These are phyloP conservation scores for Boletellus emodensis DNA, from an alignment of 768 basidiomycete genomes.

Conservation along the genomic window DNA sequence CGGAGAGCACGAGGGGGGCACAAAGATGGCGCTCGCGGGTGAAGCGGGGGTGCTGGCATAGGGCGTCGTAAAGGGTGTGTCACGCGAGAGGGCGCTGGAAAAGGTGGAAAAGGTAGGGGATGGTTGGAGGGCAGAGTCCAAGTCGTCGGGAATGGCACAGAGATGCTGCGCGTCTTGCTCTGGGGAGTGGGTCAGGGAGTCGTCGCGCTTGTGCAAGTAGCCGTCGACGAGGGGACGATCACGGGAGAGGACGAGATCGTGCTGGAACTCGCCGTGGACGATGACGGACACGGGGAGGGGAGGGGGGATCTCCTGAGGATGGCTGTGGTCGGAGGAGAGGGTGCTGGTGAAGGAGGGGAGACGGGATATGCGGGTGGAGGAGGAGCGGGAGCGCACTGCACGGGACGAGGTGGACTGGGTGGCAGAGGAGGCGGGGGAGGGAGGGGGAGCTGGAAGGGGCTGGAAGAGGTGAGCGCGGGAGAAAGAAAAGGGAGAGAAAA, in stretches of 20 bases:
- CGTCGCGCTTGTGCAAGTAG: conserved; percentile 13
- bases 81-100: conserved; percentile 24
- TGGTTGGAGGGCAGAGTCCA: conserved; percentile 21
- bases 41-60: conserved; percentile 22
- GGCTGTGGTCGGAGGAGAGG: conserved; percentile 32
- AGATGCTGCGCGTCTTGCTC: conserved; percentile 20
- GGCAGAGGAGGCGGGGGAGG: conserved; percentile 26
- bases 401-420: conserved; percentile 27
- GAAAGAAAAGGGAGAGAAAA: neutral
- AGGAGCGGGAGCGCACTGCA: conserved; percentile 28
- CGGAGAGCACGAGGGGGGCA: conserved; percentile 12
- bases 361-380: conserved; percentile 29
- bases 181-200: conserved; percentile 9
- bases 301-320: conserved; percentile 21
- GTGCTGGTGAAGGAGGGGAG: conserved; percentile 33
- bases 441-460: conserved; percentile 23
- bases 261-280: conserved; percentile 27
- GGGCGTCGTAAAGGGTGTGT: conserved; percentile 24
- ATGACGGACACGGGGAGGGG: conserved; percentile 31
- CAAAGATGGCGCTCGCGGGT: conserved; percentile 18
- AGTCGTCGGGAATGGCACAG: conserved; percentile 16
- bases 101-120: conserved; percentile 30
- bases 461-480: conserved; percentile 2
- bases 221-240: conserved; percentile 12
- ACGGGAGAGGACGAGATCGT: conserved; percentile 20